Percentiles rank a stretch among this genome's conserved stretches.
phyloP scores from a whole-genome alignment of 177 flowering plant genomes.

The Tripterygium wilfordii region DNA sequence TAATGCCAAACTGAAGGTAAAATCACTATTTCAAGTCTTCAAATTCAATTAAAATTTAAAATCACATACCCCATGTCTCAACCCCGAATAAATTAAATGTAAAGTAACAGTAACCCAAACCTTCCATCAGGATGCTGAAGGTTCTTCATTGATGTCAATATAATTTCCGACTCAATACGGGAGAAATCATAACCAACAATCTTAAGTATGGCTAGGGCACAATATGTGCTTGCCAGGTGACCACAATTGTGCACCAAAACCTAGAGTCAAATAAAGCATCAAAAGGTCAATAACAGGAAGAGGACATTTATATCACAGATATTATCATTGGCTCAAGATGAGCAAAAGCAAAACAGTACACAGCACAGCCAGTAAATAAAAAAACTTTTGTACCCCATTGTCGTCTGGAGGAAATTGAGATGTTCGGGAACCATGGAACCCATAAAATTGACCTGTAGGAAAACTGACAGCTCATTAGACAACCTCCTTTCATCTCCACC shows the following conservation, averaged over 20 bases:
- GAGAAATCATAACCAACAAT: slow-evolving; percentile 62
- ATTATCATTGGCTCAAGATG: no score
- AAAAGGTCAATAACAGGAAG: neutral
- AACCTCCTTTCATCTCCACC: neutral
- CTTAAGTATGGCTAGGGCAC: slow-evolving; percentile 81
- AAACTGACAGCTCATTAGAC: neutral
- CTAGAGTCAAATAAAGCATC: slow-evolving; percentile 30
- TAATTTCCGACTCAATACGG: slow-evolving; percentile 37
- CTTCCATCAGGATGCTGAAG: slow-evolving; percentile 94
- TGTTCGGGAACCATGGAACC: slow-evolving; percentile 80
- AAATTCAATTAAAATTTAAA: no score
- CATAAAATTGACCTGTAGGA: slow-evolving; percentile 68
- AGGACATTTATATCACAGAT: no score
- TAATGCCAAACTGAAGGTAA: no score
- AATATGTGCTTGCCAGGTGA: slow-evolving; percentile 91
- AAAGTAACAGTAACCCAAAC: no score
- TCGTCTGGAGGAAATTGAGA: slow-evolving; percentile 51
- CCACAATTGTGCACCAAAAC: slow-evolving; percentile 44
- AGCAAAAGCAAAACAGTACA: no score
- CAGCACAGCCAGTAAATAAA: no score
- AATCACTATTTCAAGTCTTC: no score
- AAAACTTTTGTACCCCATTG: slow-evolving; percentile 71
- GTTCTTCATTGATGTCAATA: slow-evolving; percentile 63
- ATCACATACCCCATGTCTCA: no score
- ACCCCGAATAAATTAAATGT: no score